phyloP scores from a whole-genome alignment of 2,329 filamentous ascomycete genomes.

The Penicillium sp. region DNA sequence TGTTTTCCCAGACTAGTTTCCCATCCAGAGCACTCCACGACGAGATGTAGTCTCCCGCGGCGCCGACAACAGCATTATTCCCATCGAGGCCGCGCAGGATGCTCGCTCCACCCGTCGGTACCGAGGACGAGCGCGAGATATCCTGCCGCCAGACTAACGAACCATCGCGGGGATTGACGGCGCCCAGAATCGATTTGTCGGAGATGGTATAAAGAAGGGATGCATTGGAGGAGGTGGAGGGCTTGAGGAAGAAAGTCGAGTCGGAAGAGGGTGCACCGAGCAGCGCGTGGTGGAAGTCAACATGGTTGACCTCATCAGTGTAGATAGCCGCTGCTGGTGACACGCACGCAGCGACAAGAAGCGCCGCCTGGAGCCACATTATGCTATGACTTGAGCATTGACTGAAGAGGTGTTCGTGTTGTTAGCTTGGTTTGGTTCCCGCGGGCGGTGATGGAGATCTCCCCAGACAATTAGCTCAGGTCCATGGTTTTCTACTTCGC shows the following conservation, averaged over 20 bases:
- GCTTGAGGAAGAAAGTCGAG: conserved; percentile 92
- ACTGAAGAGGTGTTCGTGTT: conserved; percentile 17
- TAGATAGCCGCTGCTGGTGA: conserved; percentile 64
- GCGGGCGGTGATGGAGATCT: conserved; percentile 22
- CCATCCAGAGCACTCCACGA: conserved; percentile 82
- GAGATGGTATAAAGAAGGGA: conserved; percentile 88
- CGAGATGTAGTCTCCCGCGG: conserved; percentile 63
- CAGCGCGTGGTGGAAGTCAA: conserved; percentile 90
- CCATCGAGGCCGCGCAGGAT: conserved; percentile 69
- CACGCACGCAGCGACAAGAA: conserved; percentile 43
- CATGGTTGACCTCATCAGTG: conserved; percentile 80
- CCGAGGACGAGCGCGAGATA: conserved; percentile 47
- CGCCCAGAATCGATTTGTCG: conserved; percentile 75
- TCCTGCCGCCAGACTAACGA: conserved; percentile 80
- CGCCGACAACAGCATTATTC: conserved; percentile 71
- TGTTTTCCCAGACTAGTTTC: conserved; percentile 67
- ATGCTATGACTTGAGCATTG: conserved; percentile 33
- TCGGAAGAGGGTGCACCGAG: conserved; percentile 75
- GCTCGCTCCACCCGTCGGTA: conserved; percentile 14
- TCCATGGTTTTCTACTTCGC: no score
- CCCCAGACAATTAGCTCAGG: conserved; percentile 1
- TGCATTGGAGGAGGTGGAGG: conserved; percentile 72
- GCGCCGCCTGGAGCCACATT: conserved; percentile 41
- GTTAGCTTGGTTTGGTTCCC: conserved; percentile 5
- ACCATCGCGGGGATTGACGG: conserved; percentile 82